Percentiles rank a stretch among this genome's conserved stretches.
These are phyloP conservation scores for Pyrus bretschneideri DNA, from an alignment of 306 rosid genomes.

Conservation along the genomic window DNA sequence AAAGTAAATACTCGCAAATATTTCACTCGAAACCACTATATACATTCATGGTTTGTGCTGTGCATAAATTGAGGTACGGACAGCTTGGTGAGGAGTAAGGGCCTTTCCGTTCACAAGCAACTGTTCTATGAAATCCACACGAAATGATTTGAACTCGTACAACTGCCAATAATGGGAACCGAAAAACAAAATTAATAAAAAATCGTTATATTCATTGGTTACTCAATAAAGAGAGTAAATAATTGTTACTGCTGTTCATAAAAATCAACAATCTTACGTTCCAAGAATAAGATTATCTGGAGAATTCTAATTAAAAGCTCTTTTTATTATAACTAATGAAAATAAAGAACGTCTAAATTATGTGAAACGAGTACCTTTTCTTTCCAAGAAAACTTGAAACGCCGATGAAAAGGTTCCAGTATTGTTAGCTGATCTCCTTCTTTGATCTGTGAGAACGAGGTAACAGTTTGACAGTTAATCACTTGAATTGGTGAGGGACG, in stretches of 20 bases:
- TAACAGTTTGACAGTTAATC: constrained; percentile 11
- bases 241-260: neutral
- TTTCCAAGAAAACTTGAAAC: constrained; percentile 55
- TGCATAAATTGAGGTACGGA: constrained; percentile 58
- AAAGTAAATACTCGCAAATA: neutral
- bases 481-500: constrained; percentile 13
- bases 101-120: constrained; percentile 81
- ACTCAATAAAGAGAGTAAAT: neutral
- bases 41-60: constrained; percentile 56
- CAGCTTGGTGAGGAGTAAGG: constrained; percentile 53
- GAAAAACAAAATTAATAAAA: constrained; percentile 1
- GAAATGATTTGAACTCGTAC: constrained; percentile 75
- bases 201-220: neutral
- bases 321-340: neutral
- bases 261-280: neutral
- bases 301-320: neutral
- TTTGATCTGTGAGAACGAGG: constrained; percentile 55
- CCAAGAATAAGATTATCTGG: neutral
- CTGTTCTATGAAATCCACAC: constrained; percentile 82
- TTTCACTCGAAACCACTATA: neutral
- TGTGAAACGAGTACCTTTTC: constrained; percentile 50
- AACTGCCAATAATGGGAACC: constrained; percentile 28
- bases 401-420: constrained; percentile 58
- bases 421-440: constrained; percentile 83
- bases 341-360: neutral